phyloP scores from a whole-genome alignment of 805 yeast genomes.

The Schwanniomyces polymorphus region DNA sequence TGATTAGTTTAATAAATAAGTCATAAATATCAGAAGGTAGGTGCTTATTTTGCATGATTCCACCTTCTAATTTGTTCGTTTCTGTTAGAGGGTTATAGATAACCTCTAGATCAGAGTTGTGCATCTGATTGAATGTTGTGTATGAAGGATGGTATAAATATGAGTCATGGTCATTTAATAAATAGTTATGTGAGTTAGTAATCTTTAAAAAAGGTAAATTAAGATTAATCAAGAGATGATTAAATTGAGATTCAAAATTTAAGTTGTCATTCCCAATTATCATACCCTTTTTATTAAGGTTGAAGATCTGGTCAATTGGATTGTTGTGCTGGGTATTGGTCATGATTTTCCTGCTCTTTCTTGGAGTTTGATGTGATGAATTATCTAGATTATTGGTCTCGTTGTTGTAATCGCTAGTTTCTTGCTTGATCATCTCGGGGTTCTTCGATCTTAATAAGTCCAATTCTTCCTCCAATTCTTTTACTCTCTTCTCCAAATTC shows the following conservation, averaged over 20 bases:
- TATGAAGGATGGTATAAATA: slow-evolving; percentile 42
- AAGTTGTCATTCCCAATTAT: slow-evolving; percentile 46
- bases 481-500: slow-evolving; percentile 62
- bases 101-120: slow-evolving; percentile 35
- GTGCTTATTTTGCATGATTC: slow-evolving; percentile 15
- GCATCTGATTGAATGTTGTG: slow-evolving; percentile 33
- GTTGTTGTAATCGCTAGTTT: not conserved
- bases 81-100: slow-evolving; percentile 42
- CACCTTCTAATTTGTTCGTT: slow-evolving; percentile 18
- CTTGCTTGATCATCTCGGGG: not conserved
- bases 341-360: not conserved
- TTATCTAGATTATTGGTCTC: slow-evolving; percentile 11
- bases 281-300: slow-evolving; percentile 41
- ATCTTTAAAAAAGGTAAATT: slow-evolving; percentile 44
- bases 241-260: slow-evolving; percentile 46
- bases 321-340: slow-evolving; percentile 32
- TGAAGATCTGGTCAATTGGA: slow-evolving; percentile 47
- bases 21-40: slow-evolving; percentile 44
- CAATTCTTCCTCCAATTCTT: slow-evolving; percentile 59
- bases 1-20: slow-evolving; percentile 42
- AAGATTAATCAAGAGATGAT: slow-evolving; percentile 42
- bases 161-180: slow-evolving; percentile 42
- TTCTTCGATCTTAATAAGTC: slow-evolving; percentile 13
- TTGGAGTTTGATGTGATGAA: slow-evolving; percentile 3
- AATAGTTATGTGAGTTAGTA: slow-evolving; percentile 42